Base-by-base conservation (phyloP, 2,329 filamentous ascomycete genomes). In the Arthrobotrys pseudoclavata region DNA sequence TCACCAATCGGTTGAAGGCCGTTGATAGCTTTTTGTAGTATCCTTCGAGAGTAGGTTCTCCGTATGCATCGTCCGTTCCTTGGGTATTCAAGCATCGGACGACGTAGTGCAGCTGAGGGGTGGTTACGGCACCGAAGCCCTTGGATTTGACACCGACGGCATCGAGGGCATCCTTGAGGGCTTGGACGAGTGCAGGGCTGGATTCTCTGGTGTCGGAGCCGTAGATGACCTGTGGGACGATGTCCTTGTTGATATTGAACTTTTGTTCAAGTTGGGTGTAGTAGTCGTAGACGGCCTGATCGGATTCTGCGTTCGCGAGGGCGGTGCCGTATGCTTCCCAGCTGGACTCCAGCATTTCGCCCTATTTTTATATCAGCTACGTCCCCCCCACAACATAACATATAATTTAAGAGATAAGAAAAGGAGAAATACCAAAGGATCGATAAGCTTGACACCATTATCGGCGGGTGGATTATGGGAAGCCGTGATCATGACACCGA, bases 101-200 rank as follows among this genome's bases (percentile, higher is more conserved):
- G 80, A 98, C 87, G 85, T 99, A 99, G 86, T 99, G 96, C 74
- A 99, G 88, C 85, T 98, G 96, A n/a, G 96, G 96, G 2, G 96
- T 99, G 12, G 96, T 98, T 82, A 97, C 87, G 83, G 94, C 91
- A 85, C 95, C 96, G 86, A 91, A 95, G 86, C 98, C 95, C 82
- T 89, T 89, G 83, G 89, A 91, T 77, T 93, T 89, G 68, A 91
- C 89, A 69, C 89, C 88, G 55, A 91, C 91, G 63, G 92, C 92
- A 77, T 91, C 90, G 79, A 98, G 87, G 18, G 93, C 93, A 82
- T 93, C 91, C 75, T 90, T 88, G 61, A 98, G 88, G 76, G 94
- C 92, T 45, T 88, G 87, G 31, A 94, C 92, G 26, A 99, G 90
- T 72, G 89, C 91, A 81, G 93, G 92, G 64, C 96, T 96, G 6